Base-by-base conservation (phyloP, 176 grass and related monocot genomes). In the Pontederia paniculata region DNA sequence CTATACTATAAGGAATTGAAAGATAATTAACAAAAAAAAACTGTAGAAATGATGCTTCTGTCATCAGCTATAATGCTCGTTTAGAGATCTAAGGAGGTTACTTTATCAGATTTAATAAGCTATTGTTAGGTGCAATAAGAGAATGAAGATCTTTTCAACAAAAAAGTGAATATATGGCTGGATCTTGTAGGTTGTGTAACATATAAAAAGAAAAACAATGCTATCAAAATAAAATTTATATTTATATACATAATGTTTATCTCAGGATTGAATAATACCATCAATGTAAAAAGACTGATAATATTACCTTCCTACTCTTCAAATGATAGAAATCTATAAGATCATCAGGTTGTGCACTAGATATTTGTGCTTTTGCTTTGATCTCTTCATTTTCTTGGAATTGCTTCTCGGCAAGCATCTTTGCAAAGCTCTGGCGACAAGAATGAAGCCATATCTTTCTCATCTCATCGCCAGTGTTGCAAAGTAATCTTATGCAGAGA, bases 271-370 rank as follows among this genome's bases (percentile, higher is more conserved):
- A 55, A 21, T 21, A 55, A 21, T 17, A 5, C 20, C 22, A 11
- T 21, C 18, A 55, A 55, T 55, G 16, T 20, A 23, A 21, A 25
- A 21, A 0, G 3, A 21, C 11, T 21, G 21, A 21, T 11, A 55
- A 55, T 23, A 8, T 62, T 62, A 63, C 60, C 60, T 63, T 63
- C 17, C 44, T 47, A 17, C 12, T 63, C 44, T 63, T 63, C 18
- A 63, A 48, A 47, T 63, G 60, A 18, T 63, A 63, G 44, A 63
- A 63, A 42, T 63, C 60, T 22, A 63, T 63, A 9, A 63, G 60
- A 48, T 63, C 60, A 63, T 63, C 60, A 3, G 60, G 60, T 10
- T 63, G 60, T 63, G 60, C 43, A 48, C 4, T 16, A 20, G 60
- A 46, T 47, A 63, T 20, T 14, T 63, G 60, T 15, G 60, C 19